These are phyloP conservation scores for Tricholoma furcatifolium DNA, from an alignment of 768 basidiomycete species.

Conservation along the genomic window DNA sequence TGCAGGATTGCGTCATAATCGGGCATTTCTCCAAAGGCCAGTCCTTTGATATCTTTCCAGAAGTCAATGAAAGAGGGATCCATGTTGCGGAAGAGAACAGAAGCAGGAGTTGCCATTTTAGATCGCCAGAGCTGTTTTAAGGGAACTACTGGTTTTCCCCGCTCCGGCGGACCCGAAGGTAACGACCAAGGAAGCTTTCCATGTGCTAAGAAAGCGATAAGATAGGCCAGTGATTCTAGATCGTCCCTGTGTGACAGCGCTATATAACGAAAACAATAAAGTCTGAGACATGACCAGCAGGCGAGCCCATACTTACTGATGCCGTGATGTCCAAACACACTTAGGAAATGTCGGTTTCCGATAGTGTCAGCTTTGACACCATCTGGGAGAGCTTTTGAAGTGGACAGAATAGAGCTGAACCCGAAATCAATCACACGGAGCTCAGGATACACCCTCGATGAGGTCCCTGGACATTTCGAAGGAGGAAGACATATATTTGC, in stretches of 20 bases:
- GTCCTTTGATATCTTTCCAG: conserved; percentile 28
- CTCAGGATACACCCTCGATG: too few relatives aligned
- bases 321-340: conserved; percentile 30
- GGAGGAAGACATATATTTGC: conserved; percentile 25
- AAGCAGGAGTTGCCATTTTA: conserved; percentile 27
- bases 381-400: conserved; percentile 16
- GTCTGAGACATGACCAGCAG: not conserved
- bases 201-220: conserved; percentile 31
- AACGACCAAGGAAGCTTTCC: conserved; percentile 29
- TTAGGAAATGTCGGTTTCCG: conserved; percentile 29
- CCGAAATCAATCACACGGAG: conserved; percentile 30
- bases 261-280: conserved; percentile 1
- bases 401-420: conserved; percentile 18
- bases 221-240: conserved; percentile 34
- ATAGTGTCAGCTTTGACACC: conserved; percentile 18
- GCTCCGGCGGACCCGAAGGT: not conserved
- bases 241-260: conserved; percentile 36
- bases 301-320: conserved; percentile 21
- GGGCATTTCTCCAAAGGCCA: conserved; percentile 29
- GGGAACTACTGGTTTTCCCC: not conserved
- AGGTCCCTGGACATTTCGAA: not conserved
- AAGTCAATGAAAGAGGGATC: conserved; percentile 25
- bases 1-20: conserved; percentile 24
- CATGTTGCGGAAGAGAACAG: conserved; percentile 26
- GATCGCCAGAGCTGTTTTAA: conserved; percentile 24